Evolutionary conservation across 2,329 filamentous ascomycete genomes (phyloP).

Genomic region (Daldinia sp.): DNA sequence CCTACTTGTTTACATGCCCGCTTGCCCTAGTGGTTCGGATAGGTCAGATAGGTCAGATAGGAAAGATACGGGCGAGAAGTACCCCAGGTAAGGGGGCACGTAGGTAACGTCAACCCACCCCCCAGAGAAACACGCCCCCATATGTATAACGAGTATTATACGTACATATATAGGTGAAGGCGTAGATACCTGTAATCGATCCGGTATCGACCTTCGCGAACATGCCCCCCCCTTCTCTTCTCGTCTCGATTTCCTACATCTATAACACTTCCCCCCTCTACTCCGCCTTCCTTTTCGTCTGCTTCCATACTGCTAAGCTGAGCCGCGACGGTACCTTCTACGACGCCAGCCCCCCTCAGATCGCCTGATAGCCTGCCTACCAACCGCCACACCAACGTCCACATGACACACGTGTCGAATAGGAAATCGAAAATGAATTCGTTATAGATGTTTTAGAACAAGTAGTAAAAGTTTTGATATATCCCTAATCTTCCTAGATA

Average conservation of each 20-base stretch:
- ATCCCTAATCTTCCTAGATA: conserved; percentile 18
- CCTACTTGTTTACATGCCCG: conserved; percentile 32
- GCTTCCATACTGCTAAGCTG: conserved; percentile 24
- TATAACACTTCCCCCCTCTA: neutral
- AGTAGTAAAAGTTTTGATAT: conserved; percentile 22
- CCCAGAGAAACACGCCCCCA: conserved; percentile 16
- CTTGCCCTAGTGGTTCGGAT: conserved; percentile 1
- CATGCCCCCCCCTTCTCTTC: conserved; percentile 2
- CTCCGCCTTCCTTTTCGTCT: neutral
- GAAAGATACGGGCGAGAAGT: neutral
- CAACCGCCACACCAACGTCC: conserved; percentile 7
- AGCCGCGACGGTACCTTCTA: conserved; percentile 9
- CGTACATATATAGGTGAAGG: neutral
- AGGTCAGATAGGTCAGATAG: neutral
- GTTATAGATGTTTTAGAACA: conserved; percentile 7
- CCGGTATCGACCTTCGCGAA: conserved; percentile 7
- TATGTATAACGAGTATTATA: neutral
- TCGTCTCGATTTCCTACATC: conserved; percentile 15
- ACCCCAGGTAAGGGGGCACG: conserved; percentile 26
- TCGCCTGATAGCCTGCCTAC: neutral
- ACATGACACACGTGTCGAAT: conserved; percentile 12
- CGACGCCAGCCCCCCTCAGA: conserved; percentile 2
- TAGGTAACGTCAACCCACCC: conserved; percentile 40
- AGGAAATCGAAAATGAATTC: neutral
- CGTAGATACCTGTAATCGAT: neutral